Evolutionary conservation across 1,284 basidiomycete species (phyloP).

Genomic region (Waitea zeae): DNA sequence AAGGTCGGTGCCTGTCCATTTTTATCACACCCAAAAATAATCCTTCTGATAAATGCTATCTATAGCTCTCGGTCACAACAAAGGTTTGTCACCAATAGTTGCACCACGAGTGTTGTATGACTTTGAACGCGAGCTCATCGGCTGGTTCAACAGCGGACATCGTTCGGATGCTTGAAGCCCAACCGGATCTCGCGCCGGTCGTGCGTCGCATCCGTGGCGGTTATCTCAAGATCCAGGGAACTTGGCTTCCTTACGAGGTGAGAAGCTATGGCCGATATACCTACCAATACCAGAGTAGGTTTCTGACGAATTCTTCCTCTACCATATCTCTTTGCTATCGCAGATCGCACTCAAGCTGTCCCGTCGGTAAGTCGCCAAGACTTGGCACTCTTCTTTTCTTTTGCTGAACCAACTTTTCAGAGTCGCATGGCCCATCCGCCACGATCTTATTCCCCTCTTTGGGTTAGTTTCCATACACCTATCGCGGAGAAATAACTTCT

Average conservation of each 20-base stretch:
- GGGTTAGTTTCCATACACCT: slow-evolving; percentile 28
- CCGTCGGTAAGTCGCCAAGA: slow-evolving; percentile 40
- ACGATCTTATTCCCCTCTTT: slow-evolving; percentile 68
- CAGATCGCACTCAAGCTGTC: slow-evolving; percentile 60
- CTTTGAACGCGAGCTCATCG: slow-evolving; percentile 1
- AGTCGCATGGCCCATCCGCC: slow-evolving; percentile 77
- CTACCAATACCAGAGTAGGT: no score
- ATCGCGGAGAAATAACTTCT: slow-evolving; percentile 1
- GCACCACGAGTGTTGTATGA: slow-evolving; percentile 1
- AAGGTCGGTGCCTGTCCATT: no score
- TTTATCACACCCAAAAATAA: no score
- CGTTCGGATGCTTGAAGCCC: slow-evolving; percentile 77
- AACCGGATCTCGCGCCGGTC: slow-evolving; percentile 65
- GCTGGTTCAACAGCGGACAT: slow-evolving; percentile 48
- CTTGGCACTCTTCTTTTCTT: slow-evolving; percentile 4
- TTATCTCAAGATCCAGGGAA: slow-evolving; percentile 78
- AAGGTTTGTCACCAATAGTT: slow-evolving; percentile 30
- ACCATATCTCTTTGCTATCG: slow-evolving; percentile 4
- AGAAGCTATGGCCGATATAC: no score
- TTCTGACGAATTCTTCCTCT: background rate
- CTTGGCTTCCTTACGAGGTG: slow-evolving; percentile 81
- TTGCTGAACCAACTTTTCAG: slow-evolving; percentile 19
- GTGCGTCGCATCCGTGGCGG: slow-evolving; percentile 72
- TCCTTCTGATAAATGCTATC: slow-evolving; percentile 1
- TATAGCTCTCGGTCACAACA: slow-evolving; percentile 66